Base-by-base conservation (phyloP, 495 filamentous ascomycete species). In the Daldinia loculata region DNA sequence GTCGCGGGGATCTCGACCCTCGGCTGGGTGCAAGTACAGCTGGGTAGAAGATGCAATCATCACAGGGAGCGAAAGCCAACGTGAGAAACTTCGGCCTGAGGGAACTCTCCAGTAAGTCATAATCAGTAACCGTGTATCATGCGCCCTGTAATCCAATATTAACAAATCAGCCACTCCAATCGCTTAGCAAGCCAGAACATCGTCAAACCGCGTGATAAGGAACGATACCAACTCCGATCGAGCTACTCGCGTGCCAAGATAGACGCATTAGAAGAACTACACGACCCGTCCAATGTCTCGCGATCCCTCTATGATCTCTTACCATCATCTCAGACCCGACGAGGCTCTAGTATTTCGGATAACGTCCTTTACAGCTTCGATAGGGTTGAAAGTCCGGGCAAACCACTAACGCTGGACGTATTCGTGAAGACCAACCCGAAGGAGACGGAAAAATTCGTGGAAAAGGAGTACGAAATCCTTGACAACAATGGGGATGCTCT, bases 401-500 rank as follows among this genome's bases (percentile, higher is more conserved):
- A 64, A 39, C 77, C 82, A 4, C 51, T 83, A 9, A 73, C 80
- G 22, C 77, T 84, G 11, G 83, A 82, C 22, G 74, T 78, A 50
- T 84, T 83, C 55, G 76, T 84, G 61, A 84, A 82, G 77, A 56
- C 75, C 27, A 77, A 76, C 22, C 69, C 71, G 8, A 76, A 77
- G 30, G 82, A 80, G 36, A 84, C 80, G 41, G 83, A 84, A 75
- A 75, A 74, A 43, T 75, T 83, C n/a, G 80, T 84, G 22, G 80
- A 82, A 74, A 79, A 79, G 70, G 83, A 84, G 70, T 84, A 83
- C 56, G 83, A 83, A 73, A 79, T 84, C 41, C 57, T 84, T 9
- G 82, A 84, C 63, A 74, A 68, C 41, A 80, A 82, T 15, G 83
- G 83, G 8, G 77, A 84, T 59, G 73, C 77, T 7, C 74, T 83